These are phyloP conservation scores for Lepidopterella palustris DNA, from an alignment of 495 filamentous ascomycete genomes.

Conservation along the genomic window DNA sequence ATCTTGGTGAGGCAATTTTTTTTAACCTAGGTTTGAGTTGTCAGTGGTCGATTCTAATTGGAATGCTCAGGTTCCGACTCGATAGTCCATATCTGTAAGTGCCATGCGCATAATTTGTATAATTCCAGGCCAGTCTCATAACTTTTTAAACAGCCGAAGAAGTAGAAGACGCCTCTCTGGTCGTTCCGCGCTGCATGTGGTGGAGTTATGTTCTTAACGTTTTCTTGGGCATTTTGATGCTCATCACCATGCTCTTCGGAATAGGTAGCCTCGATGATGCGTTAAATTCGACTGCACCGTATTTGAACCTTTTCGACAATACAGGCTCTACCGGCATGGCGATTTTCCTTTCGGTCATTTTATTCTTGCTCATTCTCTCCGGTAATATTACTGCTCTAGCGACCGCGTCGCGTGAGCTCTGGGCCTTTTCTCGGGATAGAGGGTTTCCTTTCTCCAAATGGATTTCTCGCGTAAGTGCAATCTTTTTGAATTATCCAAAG, in stretches of 20 bases:
- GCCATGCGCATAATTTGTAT: no score
- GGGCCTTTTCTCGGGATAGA: slow-evolving; percentile 32
- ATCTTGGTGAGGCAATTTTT: slow-evolving; percentile 27
- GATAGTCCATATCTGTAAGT: slow-evolving; percentile 21
- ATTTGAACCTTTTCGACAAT: slow-evolving; percentile 29
- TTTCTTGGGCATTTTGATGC: slow-evolving; percentile 29
- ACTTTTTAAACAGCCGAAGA: slow-evolving; percentile 26
- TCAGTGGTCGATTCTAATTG: background rate
- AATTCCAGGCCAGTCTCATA: no score
- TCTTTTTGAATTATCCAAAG: no score
- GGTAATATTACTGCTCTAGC: slow-evolving; percentile 34
- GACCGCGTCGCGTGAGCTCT: slow-evolving; percentile 36
- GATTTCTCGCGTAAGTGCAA: slow-evolving; percentile 30
- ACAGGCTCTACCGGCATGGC: slow-evolving; percentile 25
- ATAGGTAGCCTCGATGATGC: slow-evolving; percentile 26
- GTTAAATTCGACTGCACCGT: slow-evolving; percentile 24
- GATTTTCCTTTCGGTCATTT: slow-evolving; percentile 25
- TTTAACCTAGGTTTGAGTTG: background rate
- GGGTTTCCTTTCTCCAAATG: slow-evolving; percentile 42
- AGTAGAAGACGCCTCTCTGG: slow-evolving; percentile 28
- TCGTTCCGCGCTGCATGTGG: slow-evolving; percentile 29
- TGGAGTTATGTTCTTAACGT: slow-evolving; percentile 27
- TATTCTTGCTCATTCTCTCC: slow-evolving; percentile 27
- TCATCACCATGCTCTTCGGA: slow-evolving; percentile 33
- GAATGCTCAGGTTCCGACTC: slow-evolving; percentile 18